Evolutionary conservation across 768 basidiomycete species (phyloP).

Genomic region (Rhodotorula taiwanensis): DNA sequence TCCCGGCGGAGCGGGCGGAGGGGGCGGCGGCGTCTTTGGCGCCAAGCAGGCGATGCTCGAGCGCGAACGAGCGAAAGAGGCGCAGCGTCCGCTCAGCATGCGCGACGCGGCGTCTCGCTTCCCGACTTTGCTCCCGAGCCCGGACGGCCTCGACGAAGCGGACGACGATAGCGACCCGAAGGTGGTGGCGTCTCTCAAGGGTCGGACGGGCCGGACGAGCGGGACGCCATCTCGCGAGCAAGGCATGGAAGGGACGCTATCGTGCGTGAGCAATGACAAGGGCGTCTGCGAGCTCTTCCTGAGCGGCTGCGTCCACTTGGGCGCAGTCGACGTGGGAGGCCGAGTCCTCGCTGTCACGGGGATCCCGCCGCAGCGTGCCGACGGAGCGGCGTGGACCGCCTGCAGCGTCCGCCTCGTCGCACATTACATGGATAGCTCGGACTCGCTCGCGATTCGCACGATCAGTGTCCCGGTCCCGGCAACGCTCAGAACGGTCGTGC

Average conservation of each 20-base stretch:
- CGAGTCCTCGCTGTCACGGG: neutral
- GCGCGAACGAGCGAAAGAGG: conserved; percentile 33
- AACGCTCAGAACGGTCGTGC: conserved; percentile 9
- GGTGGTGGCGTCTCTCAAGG: neutral
- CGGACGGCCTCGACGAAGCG: neutral
- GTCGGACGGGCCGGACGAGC: neutral
- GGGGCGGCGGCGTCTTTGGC: conserved; percentile 24
- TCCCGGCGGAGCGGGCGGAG: conserved; percentile 1
- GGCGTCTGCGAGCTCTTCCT: conserved; percentile 32
- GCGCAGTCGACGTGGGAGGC: conserved; percentile 1
- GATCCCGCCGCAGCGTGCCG: no score
- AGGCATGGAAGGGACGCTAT: conserved; percentile 19
- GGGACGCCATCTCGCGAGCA: neutral
- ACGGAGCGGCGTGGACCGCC: no score
- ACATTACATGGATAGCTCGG: neutral
- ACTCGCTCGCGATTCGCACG: neutral
- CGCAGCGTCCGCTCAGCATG: conserved; percentile 22
- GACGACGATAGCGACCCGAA: neutral
- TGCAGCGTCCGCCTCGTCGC: neutral
- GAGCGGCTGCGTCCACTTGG: conserved; percentile 31
- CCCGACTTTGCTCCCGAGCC: conserved; percentile 4
- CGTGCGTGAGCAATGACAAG: conserved; percentile 13
- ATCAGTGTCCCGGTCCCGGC: conserved; percentile 14
- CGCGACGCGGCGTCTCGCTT: conserved; percentile 5
- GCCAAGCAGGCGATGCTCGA: conserved; percentile 36